A percentile compares a stretch with the other conserved stretches of the same genome.
phyloP scores from a whole-genome alignment of 805 yeast genomes.

The Metschnikowia bowlesiae region DNA sequence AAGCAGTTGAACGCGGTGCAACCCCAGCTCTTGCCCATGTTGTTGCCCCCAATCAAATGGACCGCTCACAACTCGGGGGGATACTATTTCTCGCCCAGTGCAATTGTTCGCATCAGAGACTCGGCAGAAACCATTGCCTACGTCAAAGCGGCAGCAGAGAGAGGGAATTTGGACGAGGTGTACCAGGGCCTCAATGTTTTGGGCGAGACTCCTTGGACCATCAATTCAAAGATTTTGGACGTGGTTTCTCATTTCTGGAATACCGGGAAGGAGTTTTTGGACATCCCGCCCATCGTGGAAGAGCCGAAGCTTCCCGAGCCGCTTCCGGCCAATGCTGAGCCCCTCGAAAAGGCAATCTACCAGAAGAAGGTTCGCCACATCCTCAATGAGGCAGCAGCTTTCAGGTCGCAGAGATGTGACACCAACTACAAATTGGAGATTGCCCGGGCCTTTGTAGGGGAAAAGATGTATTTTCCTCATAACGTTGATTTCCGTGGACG shows the following conservation, averaged over 20 bases:
- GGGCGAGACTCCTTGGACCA: constrained; percentile 90
- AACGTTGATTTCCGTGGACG: constrained; percentile 80
- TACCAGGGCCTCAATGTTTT: constrained; percentile 53
- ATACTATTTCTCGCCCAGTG: constrained; percentile 58
- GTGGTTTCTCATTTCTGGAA: constrained; percentile 83
- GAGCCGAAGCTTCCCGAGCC: constrained; percentile 44
- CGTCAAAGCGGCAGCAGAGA: constrained; percentile 74
- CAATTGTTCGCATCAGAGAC: constrained; percentile 71
- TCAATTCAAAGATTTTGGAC: constrained; percentile 66
- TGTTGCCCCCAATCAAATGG: constrained; percentile 90
- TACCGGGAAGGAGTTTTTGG: constrained; percentile 69
- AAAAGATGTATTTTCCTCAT: constrained; percentile 72
- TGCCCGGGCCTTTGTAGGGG: constrained; percentile 86
- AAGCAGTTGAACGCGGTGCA: constrained; percentile 60
- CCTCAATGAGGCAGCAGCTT: constrained; percentile 57
- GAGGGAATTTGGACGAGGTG: constrained; percentile 59
- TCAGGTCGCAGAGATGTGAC: constrained; percentile 89
- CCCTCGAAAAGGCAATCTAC: constrained; percentile 65
- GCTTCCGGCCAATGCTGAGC: constrained; percentile 68
- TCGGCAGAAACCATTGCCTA: constrained; percentile 90
- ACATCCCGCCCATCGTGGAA: constrained; percentile 51
- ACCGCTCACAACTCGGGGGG: constrained; percentile 80
- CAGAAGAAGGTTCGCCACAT: constrained; percentile 54
- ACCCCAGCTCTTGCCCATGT: constrained; percentile 91
- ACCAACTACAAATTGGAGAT: constrained; percentile 90